phyloP scores from a whole-genome alignment of 768 basidiomycete genomes.

The Suillus spraguei region DNA sequence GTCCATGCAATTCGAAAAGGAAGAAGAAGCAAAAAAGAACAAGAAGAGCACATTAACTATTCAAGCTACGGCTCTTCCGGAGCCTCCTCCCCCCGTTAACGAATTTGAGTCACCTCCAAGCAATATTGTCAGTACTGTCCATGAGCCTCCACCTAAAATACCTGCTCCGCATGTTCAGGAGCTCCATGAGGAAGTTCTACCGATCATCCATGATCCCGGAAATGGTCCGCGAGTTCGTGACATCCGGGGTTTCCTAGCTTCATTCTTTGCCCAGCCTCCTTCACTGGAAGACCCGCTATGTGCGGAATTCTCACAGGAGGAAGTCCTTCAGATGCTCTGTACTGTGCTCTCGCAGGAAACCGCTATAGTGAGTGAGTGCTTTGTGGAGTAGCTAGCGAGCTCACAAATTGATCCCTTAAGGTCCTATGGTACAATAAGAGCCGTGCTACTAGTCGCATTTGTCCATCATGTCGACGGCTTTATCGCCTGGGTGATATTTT shows the following conservation, averaged over 20 bases:
- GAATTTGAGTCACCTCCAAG: background rate
- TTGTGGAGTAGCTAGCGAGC: background rate
- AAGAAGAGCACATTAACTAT: slow-evolving; percentile 23
- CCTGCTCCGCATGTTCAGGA: slow-evolving; percentile 10
- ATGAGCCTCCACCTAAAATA: slow-evolving; percentile 14
- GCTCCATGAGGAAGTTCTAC: slow-evolving; percentile 30
- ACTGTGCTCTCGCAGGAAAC: slow-evolving; percentile 72
- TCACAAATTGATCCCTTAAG: slow-evolving; percentile 36
- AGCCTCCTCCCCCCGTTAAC: slow-evolving; percentile 12
- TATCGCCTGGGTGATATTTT: slow-evolving; percentile 71
- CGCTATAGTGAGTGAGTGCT: slow-evolving; percentile 64
- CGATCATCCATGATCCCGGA: slow-evolving; percentile 78
- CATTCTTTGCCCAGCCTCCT: slow-evolving; percentile 69
- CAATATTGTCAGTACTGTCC: slow-evolving; percentile 10
- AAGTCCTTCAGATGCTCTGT: slow-evolving; percentile 72
- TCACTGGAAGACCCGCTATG: slow-evolving; percentile 67
- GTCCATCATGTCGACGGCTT: slow-evolving; percentile 75
- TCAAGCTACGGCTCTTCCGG: background rate
- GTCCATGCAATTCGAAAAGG: slow-evolving; percentile 57
- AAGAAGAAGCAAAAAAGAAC: slow-evolving; percentile 44
- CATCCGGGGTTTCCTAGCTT: slow-evolving; percentile 61
- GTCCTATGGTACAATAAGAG: slow-evolving; percentile 89
- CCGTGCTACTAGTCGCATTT: slow-evolving; percentile 66
- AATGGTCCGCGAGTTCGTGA: slow-evolving; percentile 78
- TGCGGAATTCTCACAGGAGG: slow-evolving; percentile 76